Base-by-base conservation (phyloP, 2,329 filamentous ascomycete genomes). In the Colletotrichum ledebouriae region DNA sequence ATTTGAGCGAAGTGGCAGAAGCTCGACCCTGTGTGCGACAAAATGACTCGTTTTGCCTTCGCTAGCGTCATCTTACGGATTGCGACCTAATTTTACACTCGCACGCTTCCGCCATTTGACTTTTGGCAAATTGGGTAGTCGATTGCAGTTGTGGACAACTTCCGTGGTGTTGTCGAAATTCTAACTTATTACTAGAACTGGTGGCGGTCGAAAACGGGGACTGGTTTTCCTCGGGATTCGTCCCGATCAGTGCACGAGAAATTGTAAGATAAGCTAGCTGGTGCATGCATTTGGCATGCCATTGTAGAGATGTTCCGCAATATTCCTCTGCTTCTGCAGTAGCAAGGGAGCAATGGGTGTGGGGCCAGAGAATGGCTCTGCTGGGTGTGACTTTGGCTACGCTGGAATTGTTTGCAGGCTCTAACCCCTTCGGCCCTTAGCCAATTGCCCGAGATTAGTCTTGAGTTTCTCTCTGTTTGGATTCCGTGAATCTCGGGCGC, bases 61-160 rank as follows among this genome's bases (percentile, higher is more conserved):
- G 10, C 59, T 61, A 61, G 59, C 59, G 59, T 44, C 44, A 53
- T 53, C 46, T 61, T 53, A n/a, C n/a, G 49, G 49, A 52, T 44
- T 53, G 47, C 59, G 46, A 53, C 37, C 37, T 42, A 33, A 15
- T 37, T 59, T 53, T 22, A 49, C 49, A 44, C 44, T 37, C 47
- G 15, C 57, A 49, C 20, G 57, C 33, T 50, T 39, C 41, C 42
- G 41, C 17, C 11, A 6, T 53, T 11, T 41, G n/a, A 46, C 3
- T 5, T 42, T 42, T 33, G 34, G 6, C 7, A 29, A 37, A 15
- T 10, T 13, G 5, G 11, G 47, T 10, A 6, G 47, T 2, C 22
- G 37, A 20, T 15, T 20, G 7, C 7, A 9, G 34, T 53, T 17
- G 49, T 29, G 49, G 49, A 20, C 20, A 25, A 29, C 15, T 53